phyloP scores from a whole-genome alignment of 1,139 yeast genomes.

The Debaryomyces nepalensis region DNA sequence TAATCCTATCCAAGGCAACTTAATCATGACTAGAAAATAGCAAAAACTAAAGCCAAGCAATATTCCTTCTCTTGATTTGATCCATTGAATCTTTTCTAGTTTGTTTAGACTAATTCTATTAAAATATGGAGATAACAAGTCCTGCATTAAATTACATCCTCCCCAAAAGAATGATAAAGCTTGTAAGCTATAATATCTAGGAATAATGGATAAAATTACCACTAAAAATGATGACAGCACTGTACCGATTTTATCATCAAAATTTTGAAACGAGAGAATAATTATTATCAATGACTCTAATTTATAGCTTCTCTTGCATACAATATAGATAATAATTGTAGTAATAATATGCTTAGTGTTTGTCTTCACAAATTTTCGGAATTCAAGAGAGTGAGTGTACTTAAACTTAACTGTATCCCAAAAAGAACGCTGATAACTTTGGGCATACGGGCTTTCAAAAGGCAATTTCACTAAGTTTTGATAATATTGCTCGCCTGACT shows the following conservation, averaged over 20 bases:
- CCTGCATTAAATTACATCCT: slow-evolving; percentile 46
- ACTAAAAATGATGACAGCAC: slow-evolving; percentile 45
- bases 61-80: slow-evolving; percentile 58
- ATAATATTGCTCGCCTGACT: slow-evolving; percentile 19
- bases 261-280: slow-evolving; percentile 45
- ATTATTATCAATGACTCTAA: slow-evolving; percentile 49
- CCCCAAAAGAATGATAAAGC: slow-evolving; percentile 53
- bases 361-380: slow-evolving; percentile 21
- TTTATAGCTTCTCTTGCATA: slow-evolving; percentile 36
- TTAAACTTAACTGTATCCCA: slow-evolving; percentile 10
- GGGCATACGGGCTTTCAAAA: not conserved
- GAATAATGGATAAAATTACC: slow-evolving; percentile 35
- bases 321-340: slow-evolving; percentile 23
- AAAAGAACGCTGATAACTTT: slow-evolving; percentile 3
- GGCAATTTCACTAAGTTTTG: slow-evolving; percentile 21
- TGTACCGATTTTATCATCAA: slow-evolving; percentile 53
- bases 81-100: slow-evolving; percentile 57
- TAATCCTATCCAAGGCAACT: slow-evolving; percentile 51
- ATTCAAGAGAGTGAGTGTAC: slow-evolving; percentile 22
- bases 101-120: slow-evolving; percentile 48
- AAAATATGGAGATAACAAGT: slow-evolving; percentile 58
- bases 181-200: slow-evolving; percentile 37
- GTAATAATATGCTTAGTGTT: slow-evolving; percentile 28
- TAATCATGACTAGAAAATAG: slow-evolving; percentile 46
- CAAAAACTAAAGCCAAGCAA: slow-evolving; percentile 63